These are phyloP conservation scores for Tylopilus intermedius DNA, from an alignment of 768 basidiomycete species.

Conservation along the genomic window DNA sequence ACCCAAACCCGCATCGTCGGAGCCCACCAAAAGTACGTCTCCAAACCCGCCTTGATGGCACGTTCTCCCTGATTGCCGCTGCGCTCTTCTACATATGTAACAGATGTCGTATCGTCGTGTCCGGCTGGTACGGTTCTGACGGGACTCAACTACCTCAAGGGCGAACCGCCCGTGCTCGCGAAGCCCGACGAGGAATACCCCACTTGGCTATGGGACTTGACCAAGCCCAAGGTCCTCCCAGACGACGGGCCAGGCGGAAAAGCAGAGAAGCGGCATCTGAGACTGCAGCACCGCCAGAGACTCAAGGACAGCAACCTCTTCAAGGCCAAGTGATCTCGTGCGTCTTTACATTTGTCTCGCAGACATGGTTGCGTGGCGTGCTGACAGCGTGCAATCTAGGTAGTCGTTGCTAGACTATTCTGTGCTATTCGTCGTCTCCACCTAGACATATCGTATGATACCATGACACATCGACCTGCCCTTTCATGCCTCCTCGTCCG, in stretches of 20 bases:
- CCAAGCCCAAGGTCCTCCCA: slow-evolving; percentile 53
- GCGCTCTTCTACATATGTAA: background rate
- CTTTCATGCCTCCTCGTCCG: slow-evolving; percentile 20
- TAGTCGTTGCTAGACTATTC: background rate
- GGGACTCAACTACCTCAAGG: slow-evolving; percentile 82
- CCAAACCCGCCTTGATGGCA: background rate
- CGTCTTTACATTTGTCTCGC: background rate
- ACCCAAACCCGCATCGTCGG: slow-evolving; percentile 5
- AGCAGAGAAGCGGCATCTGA: slow-evolving; percentile 50
- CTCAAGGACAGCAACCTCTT: slow-evolving; percentile 85
- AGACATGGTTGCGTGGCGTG: background rate
- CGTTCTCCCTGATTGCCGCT: background rate
- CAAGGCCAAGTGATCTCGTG: slow-evolving; percentile 57
- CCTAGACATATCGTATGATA: background rate
- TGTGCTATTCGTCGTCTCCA: background rate
- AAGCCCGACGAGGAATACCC: slow-evolving; percentile 82
- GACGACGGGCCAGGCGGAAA: slow-evolving; percentile 75
- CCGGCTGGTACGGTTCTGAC: slow-evolving; percentile 65
- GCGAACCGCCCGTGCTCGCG: slow-evolving; percentile 71
- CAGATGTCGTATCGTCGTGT: slow-evolving; percentile 52
- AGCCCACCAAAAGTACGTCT: slow-evolving; percentile 20
- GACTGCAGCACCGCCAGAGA: slow-evolving; percentile 57
- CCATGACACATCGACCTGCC: background rate
- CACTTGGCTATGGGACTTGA: slow-evolving; percentile 79
- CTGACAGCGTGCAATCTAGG: background rate